Conservation (phyloP, 2,329 filamentous ascomycete species). For the Hypoxylon sp. region DNA sequence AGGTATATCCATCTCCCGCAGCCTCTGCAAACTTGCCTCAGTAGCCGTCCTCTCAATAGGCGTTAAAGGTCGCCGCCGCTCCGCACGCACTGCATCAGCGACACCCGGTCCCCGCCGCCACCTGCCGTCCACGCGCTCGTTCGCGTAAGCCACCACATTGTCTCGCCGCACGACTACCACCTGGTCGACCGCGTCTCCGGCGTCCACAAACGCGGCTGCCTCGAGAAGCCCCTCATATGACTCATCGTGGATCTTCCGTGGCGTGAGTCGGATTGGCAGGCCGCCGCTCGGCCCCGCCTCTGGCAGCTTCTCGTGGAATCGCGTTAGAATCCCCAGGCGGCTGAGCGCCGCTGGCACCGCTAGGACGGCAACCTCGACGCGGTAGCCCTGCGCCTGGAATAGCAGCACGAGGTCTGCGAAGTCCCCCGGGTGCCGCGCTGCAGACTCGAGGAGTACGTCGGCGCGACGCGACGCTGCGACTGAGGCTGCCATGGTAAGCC, state of each 20-base stretch:
- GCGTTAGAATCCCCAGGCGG: conserved; percentile 59
- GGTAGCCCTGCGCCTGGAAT: conserved; percentile 57
- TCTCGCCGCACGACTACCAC: conserved; percentile 60
- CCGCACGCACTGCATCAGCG: conserved; percentile 47
- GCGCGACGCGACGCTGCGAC: conserved; percentile 53
- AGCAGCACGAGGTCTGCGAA: conserved; percentile 56
- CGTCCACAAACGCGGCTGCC: conserved; percentile 58
- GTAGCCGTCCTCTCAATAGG: conserved; percentile 48
- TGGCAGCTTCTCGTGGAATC: conserved; percentile 57
- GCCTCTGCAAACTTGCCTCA: conserved; percentile 47
- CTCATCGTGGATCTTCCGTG: conserved; percentile 62
- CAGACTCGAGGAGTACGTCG: conserved; percentile 62
- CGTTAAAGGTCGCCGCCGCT: conserved; percentile 52
- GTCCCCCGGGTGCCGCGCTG: conserved; percentile 61
- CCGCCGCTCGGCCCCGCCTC: conserved; percentile 54
- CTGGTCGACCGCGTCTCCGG: conserved; percentile 51
- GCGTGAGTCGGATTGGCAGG: conserved; percentile 61
- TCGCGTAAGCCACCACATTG: conserved; percentile 55
- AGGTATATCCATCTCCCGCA: conserved; percentile 44
- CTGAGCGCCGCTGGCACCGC: conserved; percentile 61
- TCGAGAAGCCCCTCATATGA: conserved; percentile 59
- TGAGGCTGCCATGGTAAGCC: conserved; percentile 60
- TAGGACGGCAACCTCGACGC: conserved; percentile 59
- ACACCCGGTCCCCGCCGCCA: conserved; percentile 36
- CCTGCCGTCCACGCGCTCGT: conserved; percentile 33